Evolutionary conservation across 2,329 filamentous ascomycete genomes (phyloP), one percentile per base, ranked within the genome.

Genomic region (Fusarium sp.): DNA sequence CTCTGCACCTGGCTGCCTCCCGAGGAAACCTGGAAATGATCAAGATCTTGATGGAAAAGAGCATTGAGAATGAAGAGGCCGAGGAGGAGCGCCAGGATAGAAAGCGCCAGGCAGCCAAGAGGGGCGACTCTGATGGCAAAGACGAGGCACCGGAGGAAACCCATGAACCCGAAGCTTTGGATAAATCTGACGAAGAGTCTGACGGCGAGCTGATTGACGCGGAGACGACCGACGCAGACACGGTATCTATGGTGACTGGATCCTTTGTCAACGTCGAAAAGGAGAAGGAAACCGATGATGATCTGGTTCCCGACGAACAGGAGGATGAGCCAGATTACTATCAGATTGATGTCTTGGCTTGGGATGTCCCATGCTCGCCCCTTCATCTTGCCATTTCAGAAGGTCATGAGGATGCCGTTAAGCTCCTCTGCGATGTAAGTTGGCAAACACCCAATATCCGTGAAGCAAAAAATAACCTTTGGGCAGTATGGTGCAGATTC

Each of bases 1-100:
- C 94, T 10, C 86, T 97, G n/a, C 94, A 97, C 81, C 85, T 97
- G 34, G 94, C 94, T 20, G 93, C 93, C 20, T 88, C 90, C 52
- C 88, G 92, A 24, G 94, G 94, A 1, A 84, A 90, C 72, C 79
- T 84, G 2, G 89, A 92, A 20, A 95, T 96, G 71, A 87, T 96
- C 73, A 91, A 88, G 70, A 89, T 91, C 9, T 84, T 97, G 14
- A 88, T 97, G 79, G 86, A 90, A 37, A 94, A 91, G 83, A 96
- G 94, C 77, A 88, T 90, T 66, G 87, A 88, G 34, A 96, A 96
- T 70, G 92, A 95, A 79, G 91, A 91, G 67, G 87, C 89, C 62
- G 90, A 93, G 66, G 88, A 90, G 29, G 87, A 91, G 63, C 90
- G 87, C 62, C 83, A 88, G 62, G 88, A 90, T 27, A 80, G 84